Conservation (phyloP, 108 stramenopile genomes). For the Skeletonema menzelii region DNA sequence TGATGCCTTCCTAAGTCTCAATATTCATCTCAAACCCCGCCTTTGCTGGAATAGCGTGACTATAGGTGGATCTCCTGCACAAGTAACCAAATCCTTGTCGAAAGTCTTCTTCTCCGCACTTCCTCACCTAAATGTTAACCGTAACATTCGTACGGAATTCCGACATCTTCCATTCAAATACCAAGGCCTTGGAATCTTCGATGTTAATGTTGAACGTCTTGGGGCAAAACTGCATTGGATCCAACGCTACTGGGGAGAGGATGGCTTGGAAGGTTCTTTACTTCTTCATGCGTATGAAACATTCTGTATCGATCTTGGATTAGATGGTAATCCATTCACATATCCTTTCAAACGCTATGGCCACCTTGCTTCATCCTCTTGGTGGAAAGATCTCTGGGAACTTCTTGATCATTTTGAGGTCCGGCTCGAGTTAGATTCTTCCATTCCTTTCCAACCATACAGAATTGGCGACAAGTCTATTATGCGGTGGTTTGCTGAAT, state of each 20-base stretch:
- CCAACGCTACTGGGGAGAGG: neutral
- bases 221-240: neutral
- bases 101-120: neutral
- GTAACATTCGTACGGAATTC: neutral
- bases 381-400: slow-evolving; percentile 1
- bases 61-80: neutral
- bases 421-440: neutral
- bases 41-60: neutral
- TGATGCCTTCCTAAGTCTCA: neutral
- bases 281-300: neutral
- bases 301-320: neutral
- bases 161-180: neutral
- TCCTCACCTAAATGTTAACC: neutral
- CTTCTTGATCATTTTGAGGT: neutral
- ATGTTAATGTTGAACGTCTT: neutral
- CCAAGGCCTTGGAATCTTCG: neutral
- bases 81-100: neutral
- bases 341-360: neutral
- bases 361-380: neutral
- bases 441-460: neutral
- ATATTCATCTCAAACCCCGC: neutral
- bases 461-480: neutral
- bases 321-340: neutral
- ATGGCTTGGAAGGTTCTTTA: neutral
- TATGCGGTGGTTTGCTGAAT: neutral